These are phyloP conservation scores for Tricholoma terreum DNA, from an alignment of 768 basidiomycete genomes.

Conservation along the genomic window DNA sequence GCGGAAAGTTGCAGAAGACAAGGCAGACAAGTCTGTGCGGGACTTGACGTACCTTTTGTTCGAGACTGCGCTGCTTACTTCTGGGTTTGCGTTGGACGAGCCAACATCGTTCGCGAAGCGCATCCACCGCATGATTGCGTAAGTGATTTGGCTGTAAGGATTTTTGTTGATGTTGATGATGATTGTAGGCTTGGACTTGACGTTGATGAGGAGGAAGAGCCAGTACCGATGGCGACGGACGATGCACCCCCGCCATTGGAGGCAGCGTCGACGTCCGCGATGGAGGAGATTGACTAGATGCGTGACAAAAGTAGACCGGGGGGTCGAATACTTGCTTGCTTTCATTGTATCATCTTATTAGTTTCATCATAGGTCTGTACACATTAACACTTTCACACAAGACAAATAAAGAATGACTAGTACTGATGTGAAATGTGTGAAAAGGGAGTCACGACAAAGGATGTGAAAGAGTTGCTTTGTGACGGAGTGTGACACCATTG, in stretches of 20 bases:
- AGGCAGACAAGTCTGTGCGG: conserved; percentile 97
- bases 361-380: background rate
- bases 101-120: conserved; percentile 94
- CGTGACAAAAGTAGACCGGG: background rate
- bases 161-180: conserved; percentile 4
- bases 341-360: conserved; percentile 24
- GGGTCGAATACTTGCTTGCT: conserved; percentile 26
- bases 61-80: conserved; percentile 95
- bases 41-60: conserved; percentile 95
- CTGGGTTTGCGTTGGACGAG: conserved; percentile 94
- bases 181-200: conserved; percentile 70
- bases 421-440: too few species aligned
- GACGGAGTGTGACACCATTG: too few species aligned
- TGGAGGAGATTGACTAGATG: conserved; percentile 94
- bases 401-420: too few species aligned
- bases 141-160: conserved; percentile 25
- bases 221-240: conserved; percentile 42
- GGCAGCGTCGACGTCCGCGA: conserved; percentile 70
- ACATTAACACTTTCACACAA: too few species aligned
- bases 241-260: conserved; percentile 54
- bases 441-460: too few species aligned
- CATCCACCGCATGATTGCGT: conserved; percentile 95
- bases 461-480: too few species aligned
- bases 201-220: conserved; percentile 71
- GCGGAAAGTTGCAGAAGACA: conserved; percentile 94